Evolutionary conservation across 306 rosid genomes (phyloP), one percentile per base, ranked within the genome.

Genomic region (Astragalus membranaceus): DNA sequence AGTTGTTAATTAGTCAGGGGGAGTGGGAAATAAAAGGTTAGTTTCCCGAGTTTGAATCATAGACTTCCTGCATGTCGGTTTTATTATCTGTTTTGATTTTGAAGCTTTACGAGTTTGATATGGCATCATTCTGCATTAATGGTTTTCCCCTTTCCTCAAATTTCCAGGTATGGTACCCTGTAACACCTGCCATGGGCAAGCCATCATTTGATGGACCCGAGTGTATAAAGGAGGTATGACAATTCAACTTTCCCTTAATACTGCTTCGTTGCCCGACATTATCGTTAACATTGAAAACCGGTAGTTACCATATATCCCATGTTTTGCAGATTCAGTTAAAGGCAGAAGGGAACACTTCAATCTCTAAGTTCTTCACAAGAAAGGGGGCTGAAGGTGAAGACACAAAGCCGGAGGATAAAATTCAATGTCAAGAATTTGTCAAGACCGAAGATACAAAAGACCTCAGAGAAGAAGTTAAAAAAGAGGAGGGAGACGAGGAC

Each of bases 151-250:
- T 48, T 10, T 30, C 14, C 75, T 67, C 15, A 8, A 8, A 61
- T 82, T 64, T 62, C 35, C 65, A 94, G 97, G 90, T 67, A 2
- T 87, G 97, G 98, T 81, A 90, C 69, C 98, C 98, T 8, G 97
- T 90, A 44, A 85, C 96, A 43, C 75, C 91, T 61, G 86, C 88
- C 43, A 85, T 94, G 96, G 96, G 96, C 11, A 93, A 93, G 81
- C 37, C 88, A 8, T 87, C 98, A 56, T 88, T 88, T 81, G 86
- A 88, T 65, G 98, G 92, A 14, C 96, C 88, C 23, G 95, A 90
- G 73, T 90, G 98, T 82, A 81, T 87, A 73, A 81, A 84, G 71
- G 89, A 94, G 98, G 97, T 94, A 66, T 43, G 80, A 8, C 42
- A 39, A 9, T 35, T 75, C 6, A 35, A 47, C 54, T 50, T 73